These are phyloP conservation scores for Amorphotheca resinae DNA, from an alignment of 495 filamentous ascomycete species.

Conservation along the genomic window DNA sequence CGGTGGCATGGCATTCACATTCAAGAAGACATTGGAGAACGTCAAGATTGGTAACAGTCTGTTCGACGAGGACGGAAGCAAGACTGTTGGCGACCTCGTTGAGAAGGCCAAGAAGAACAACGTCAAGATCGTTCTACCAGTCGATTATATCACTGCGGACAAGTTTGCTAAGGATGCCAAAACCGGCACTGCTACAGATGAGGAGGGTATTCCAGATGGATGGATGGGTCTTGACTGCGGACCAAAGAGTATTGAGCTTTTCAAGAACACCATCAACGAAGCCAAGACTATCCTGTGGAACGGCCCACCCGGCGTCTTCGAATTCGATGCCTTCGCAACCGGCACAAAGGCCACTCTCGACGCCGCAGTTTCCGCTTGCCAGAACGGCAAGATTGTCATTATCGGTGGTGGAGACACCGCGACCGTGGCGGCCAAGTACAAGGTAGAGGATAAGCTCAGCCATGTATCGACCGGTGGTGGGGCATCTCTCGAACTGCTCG, in stretches of 20 bases:
- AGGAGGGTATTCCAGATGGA: slow-evolving; percentile 83
- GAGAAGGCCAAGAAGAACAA: slow-evolving; percentile 94
- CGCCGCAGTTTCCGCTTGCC: slow-evolving; percentile 64
- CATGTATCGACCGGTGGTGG: slow-evolving; percentile 97
- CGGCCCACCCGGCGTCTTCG: slow-evolving; percentile 92
- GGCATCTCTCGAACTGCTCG: slow-evolving; percentile 87
- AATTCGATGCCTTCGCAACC: slow-evolving; percentile 84
- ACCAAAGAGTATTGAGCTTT: slow-evolving; percentile 71
- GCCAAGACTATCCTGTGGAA: slow-evolving; percentile 99
- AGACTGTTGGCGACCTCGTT: slow-evolving; percentile 77
- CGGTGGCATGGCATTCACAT: slow-evolving; percentile 98
- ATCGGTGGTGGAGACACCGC: slow-evolving; percentile 98
- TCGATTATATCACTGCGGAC: slow-evolving; percentile 91
- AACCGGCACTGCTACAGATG: slow-evolving; percentile 72
- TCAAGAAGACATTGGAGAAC: slow-evolving; percentile 93
- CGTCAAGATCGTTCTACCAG: slow-evolving; percentile 87
- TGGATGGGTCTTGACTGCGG: slow-evolving; percentile 97
- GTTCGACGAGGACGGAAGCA: slow-evolving; percentile 89
- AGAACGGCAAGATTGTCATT: slow-evolving; percentile 84
- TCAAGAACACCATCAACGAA: slow-evolving; percentile 69
- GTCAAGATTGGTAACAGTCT: slow-evolving; percentile 84
- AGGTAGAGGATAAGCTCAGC: slow-evolving; percentile 88
- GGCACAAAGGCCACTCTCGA: slow-evolving; percentile 87
- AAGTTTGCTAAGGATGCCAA: slow-evolving; percentile 84
- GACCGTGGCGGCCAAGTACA: slow-evolving; percentile 95